Percentiles rank a stretch among this genome's conserved stretches.
Conservation (phyloP, 495 filamentous ascomycete species). For the Diplogelasinospora grovesii region DNA sequence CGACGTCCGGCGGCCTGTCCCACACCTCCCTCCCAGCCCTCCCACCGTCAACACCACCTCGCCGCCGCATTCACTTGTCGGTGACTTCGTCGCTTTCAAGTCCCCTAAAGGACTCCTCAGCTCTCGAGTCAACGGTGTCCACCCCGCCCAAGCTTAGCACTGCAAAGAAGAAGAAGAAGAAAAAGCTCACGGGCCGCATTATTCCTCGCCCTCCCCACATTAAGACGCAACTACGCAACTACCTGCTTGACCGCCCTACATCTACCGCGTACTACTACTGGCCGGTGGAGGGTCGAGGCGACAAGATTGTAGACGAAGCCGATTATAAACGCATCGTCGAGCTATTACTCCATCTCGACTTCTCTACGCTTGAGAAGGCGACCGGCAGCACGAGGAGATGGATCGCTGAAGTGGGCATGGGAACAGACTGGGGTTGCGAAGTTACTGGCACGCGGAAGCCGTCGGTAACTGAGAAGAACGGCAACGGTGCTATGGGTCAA, state of each 20-base stretch:
- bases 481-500: conserved; percentile 6
- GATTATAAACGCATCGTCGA: conserved; percentile 75
- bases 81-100: conserved; percentile 16
- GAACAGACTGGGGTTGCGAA: conserved; percentile 43
- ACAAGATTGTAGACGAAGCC: conserved; percentile 60
- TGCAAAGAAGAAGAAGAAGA: conserved; percentile 30
- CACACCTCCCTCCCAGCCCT: conserved; percentile 10
- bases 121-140: conserved; percentile 2
- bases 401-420: conserved; percentile 46
- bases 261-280: conserved; percentile 59
- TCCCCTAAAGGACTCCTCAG: conserved; percentile 17
- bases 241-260: conserved; percentile 31
- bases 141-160: conserved; percentile 10
- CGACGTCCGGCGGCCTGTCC: conserved; percentile 22
- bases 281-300: conserved; percentile 60
- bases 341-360: conserved; percentile 77
- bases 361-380: conserved; percentile 64
- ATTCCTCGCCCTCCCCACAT: conserved; percentile 47
- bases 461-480: neutral
- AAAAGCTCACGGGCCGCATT: conserved; percentile 46
- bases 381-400: conserved; percentile 63
- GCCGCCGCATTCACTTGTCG: conserved; percentile 12
- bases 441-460: conserved; percentile 25
- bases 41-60: conserved; percentile 30
- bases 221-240: conserved; percentile 44